These are phyloP conservation scores for Venturia effusa DNA, from an alignment of 2,329 filamentous ascomycete genomes.

Conservation along the genomic window DNA sequence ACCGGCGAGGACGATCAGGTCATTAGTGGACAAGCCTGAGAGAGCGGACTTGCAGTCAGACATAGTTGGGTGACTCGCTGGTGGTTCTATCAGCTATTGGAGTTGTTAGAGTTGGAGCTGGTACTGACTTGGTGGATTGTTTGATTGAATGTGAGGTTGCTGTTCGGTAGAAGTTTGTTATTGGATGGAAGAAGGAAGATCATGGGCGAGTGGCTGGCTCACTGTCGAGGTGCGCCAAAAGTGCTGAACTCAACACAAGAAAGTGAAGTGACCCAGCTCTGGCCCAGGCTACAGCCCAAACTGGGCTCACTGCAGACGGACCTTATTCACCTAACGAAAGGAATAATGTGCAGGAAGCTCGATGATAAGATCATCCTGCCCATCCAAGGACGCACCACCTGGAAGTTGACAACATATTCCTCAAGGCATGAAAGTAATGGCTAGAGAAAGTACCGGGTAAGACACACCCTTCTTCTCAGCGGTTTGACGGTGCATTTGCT, in stretches of 20 bases:
- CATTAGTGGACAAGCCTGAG: too few species aligned
- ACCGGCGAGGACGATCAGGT: too few species aligned
- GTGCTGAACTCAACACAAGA: background rate
- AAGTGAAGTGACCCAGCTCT: background rate
- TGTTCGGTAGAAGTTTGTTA: background rate
- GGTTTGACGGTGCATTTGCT: background rate
- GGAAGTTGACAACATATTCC: too few species aligned
- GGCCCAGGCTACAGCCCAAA: background rate
- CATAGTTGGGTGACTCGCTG: too few species aligned
- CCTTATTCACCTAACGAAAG: background rate
- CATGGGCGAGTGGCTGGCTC: background rate
- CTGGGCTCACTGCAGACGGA: background rate
- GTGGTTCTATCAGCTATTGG: too few species aligned
- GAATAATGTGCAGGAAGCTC: too few species aligned
- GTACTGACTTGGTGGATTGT: background rate
- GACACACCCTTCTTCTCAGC: background rate
- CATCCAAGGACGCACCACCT: too few species aligned
- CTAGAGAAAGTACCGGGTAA: background rate
- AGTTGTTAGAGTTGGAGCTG: too few species aligned
- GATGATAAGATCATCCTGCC: too few species aligned
- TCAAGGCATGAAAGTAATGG: too few species aligned
- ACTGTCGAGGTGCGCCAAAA: background rate
- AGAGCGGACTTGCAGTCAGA: too few species aligned
- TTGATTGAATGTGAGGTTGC: background rate
- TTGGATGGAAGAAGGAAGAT: background rate